Conservation (phyloP, 2,329 filamentous ascomycete species). For the Alternaria novae-zelandiae region DNA sequence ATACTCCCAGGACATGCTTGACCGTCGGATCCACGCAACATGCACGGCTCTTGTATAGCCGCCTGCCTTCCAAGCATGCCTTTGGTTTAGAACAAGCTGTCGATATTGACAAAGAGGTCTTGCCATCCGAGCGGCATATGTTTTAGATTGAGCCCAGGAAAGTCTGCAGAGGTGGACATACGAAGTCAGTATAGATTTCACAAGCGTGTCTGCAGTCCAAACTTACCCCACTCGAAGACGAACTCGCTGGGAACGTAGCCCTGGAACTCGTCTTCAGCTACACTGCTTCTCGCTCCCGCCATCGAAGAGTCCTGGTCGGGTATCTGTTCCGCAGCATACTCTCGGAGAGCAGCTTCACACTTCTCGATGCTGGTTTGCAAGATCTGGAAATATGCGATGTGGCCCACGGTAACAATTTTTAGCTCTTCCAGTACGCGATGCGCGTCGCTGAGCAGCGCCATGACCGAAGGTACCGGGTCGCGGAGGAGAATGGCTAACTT, state of each 20-base stretch:
- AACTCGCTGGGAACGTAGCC: conserved; percentile 63
- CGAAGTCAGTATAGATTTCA: background rate
- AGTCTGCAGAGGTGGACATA: conserved; percentile 40
- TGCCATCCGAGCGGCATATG: conserved; percentile 58
- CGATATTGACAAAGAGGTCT: conserved; percentile 56
- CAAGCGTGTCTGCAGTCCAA: background rate
- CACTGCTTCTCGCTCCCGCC: conserved; percentile 15
- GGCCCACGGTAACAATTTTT: conserved; percentile 50
- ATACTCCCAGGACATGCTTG: background rate
- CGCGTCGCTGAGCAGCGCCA: conserved; percentile 53
- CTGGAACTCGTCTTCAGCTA: conserved; percentile 57
- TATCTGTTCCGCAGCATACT: conserved; percentile 36
- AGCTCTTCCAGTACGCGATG: conserved; percentile 54
- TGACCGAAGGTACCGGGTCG: conserved; percentile 48
- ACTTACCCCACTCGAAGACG: conserved; percentile 59
- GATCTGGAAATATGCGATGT: conserved; percentile 58
- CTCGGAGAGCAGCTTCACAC: conserved; percentile 54
- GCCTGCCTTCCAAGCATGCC: background rate
- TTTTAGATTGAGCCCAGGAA: conserved; percentile 61
- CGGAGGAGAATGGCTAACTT: conserved; percentile 60
- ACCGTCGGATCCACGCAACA: no score
- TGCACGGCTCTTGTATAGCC: background rate
- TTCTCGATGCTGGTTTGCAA: conserved; percentile 59
- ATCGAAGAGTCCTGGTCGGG: conserved; percentile 1
- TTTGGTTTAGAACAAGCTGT: conserved; percentile 32